phyloP scores from a whole-genome alignment of 1,139 yeast species.

The Taiozyma sp. region DNA sequence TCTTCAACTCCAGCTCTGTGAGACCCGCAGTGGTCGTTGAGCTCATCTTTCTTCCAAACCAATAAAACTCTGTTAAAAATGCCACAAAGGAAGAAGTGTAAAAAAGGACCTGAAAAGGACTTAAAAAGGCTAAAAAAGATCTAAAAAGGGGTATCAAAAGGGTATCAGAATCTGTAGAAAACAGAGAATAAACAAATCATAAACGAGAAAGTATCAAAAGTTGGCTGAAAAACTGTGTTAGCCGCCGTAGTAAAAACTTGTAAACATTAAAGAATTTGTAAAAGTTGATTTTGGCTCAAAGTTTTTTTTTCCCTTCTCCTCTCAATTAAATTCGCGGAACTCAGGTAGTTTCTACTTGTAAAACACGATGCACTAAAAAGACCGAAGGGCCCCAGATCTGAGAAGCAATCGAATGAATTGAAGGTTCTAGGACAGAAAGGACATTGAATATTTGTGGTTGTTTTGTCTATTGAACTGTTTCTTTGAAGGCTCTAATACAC shows the following conservation, averaged over 20 bases:
- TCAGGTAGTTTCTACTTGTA: too few relatives aligned
- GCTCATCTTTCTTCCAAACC: not conserved
- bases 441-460: too few relatives aligned
- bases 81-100: not conserved
- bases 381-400: not conserved
- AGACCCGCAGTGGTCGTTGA: not conserved
- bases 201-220: not conserved
- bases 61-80: not conserved
- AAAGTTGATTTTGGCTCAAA: not conserved
- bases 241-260: not conserved
- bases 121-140: not conserved
- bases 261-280: not conserved
- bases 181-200: not conserved
- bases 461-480: too few relatives aligned
- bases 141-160: too few relatives aligned
- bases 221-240: not conserved
- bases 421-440: too few relatives aligned
- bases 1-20: slow-evolving; percentile 17
- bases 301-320: not conserved
- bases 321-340: not conserved
- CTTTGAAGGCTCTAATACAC: too few relatives aligned
- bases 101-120: not conserved
- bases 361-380: too few relatives aligned
- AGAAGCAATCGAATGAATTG: too few relatives aligned
- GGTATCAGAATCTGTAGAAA: not conserved